phyloP scores from a whole-genome alignment of 306 rosid species.

The barrel medic (Medicago truncatula) region MtrunA17r5.0-ANR NC_053042.1:41937001-41937500 shows the following conservation, averaged over 20 bases:
- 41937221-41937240: conserved; percentile 6
- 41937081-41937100: conserved; percentile 24
- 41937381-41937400: conserved; percentile 31
- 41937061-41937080: conserved; percentile 3
- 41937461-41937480: conserved; percentile 87
- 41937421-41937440: conserved; percentile 93
- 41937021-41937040: conserved; percentile 27
- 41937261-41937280: conserved; percentile 35
- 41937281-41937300: conserved; percentile 22
- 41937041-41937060: neutral
- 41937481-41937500: conserved; percentile 83
- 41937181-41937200: neutral
- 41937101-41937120: conserved; percentile 2
- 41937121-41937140: neutral
- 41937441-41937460: conserved; percentile 94
- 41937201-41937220: conserved; percentile 33
- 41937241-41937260: conserved; percentile 32
- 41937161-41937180: conserved; percentile 4
- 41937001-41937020: conserved; percentile 35
- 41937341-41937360: conserved; percentile 26
- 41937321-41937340: neutral
- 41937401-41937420: conserved; percentile 97
- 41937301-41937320: conserved; percentile 27
- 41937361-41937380: conserved; percentile 9
- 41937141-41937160: neutral